Base-by-base conservation (phyloP, 2,329 filamentous ascomycete genomes). In the Taxawa tesnikishii region DNA sequence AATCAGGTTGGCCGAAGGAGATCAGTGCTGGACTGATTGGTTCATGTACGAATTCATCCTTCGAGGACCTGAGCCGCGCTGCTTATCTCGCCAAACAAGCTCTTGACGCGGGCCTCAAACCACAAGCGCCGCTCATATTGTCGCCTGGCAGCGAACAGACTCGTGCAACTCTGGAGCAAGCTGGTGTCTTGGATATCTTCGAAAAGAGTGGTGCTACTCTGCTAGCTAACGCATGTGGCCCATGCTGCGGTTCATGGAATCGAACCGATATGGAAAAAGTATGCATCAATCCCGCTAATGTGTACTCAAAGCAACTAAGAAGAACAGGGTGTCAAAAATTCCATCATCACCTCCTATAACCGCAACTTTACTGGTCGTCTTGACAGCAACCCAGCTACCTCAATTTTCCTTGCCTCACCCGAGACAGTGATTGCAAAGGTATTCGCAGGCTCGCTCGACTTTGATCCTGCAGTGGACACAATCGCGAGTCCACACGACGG, bases 301-400 rank as follows among this genome's bases (percentile, higher is more conserved):
- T 24, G 15, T 35, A 16, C 17, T 23, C 29, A 10, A 26, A n/a
- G 90, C 47, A 70, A 67, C 44, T 88, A 96, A 48, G 84, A 94
- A 35, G 81, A 87, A 72, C 94, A 96, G 75, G 88, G 88, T 45
- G 78, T 82, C 49, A 68, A 85, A 51, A 98, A 98, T 77, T 92
- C 85, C 6, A 98, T 98, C 59, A 70, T 98, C 57, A 94, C 87
- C 28, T 96, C 90, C 16, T 98, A 94, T 79, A 98, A 98, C 80
- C 85, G 90, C 64, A 96, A 98, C 77, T 96, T 98, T 69, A 96
- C 88, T 40, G 88, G 88, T 45, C 84, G 90, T 57, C 96, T 96
- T 61, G 87, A 94, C 49, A 85, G 83, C 46, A 96, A 94, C 72
- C 85, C 85, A 25, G 84, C 84, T 34, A 94, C 85, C 31, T 85